Conservation (phyloP, 306 rosid genomes). For the Gynostemma pentaphyllum region DNA sequence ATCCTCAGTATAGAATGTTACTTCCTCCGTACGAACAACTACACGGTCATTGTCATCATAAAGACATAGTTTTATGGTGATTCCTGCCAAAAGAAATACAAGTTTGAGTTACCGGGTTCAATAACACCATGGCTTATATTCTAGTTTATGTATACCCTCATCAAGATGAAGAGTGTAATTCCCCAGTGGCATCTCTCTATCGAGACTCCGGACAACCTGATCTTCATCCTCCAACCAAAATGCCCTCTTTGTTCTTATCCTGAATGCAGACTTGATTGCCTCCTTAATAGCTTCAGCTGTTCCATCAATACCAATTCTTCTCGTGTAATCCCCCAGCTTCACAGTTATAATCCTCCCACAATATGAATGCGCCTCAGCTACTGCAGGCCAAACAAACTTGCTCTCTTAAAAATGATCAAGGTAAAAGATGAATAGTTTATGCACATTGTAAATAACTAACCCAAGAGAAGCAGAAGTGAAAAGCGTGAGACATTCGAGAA, state of each 20-base stretch:
- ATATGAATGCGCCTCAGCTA: constrained; percentile 76
- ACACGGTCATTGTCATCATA: constrained; percentile 76
- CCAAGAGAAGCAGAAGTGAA: no score
- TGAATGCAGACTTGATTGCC: constrained; percentile 77
- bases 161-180: constrained; percentile 92
- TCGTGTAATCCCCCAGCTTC: constrained; percentile 81
- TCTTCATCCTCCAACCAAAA: constrained; percentile 99
- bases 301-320: constrained; percentile 89
- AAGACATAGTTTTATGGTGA: constrained; percentile 68
- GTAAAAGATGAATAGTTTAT: no score
- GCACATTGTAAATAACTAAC: no score
- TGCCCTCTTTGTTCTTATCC: constrained; percentile 81
- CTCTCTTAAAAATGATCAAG: no score
- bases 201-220: constrained; percentile 76
- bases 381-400: constrained; percentile 6
- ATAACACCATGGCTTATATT: no score
- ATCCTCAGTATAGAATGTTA: constrained; percentile 69
- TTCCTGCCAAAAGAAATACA: constrained; percentile 40
- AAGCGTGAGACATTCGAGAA: no score
- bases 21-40: constrained; percentile 71
- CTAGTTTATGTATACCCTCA: constrained; percentile 64
- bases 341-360: constrained; percentile 87
- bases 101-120: no score
- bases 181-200: constrained; percentile 93
- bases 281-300: constrained; percentile 85